Percentiles rank a stretch among this genome's conserved stretches.
Evolutionary conservation across 2,329 filamentous ascomycete species (phyloP).

Genomic region (Hysterium pulicare): DNA sequence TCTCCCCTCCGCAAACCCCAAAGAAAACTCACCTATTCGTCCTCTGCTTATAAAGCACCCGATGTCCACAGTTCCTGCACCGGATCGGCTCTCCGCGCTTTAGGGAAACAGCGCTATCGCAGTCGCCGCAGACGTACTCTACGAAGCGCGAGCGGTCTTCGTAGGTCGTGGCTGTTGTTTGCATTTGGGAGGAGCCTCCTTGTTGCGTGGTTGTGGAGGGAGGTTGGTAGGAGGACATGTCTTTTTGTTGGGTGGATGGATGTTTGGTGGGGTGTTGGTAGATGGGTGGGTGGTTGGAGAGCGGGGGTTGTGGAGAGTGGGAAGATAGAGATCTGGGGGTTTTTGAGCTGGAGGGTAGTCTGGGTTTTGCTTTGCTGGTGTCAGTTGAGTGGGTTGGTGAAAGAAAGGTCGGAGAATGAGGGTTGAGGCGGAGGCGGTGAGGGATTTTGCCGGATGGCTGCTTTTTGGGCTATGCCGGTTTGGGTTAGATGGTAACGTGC

Average conservation of each 20-base stretch:
- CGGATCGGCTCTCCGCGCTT: conserved; percentile 77
- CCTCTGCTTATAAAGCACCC: conserved; percentile 95
- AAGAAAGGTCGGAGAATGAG: too few relatives aligned
- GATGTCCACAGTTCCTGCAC: conserved; percentile 90
- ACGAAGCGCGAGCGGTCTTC: conserved; percentile 46
- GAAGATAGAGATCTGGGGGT: too few relatives aligned
- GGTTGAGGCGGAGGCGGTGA: too few relatives aligned
- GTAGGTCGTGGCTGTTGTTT: conserved; percentile 60
- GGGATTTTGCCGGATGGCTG: too few relatives aligned
- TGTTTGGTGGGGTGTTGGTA: not conserved
- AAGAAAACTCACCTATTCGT: conserved; percentile 76
- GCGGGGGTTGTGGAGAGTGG: not conserved
- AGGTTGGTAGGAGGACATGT: conserved; percentile 12
- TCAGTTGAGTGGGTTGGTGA: too few relatives aligned
- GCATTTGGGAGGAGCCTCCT: conserved; percentile 18
- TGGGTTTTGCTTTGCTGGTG: too few relatives aligned
- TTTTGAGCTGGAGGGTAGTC: too few relatives aligned
- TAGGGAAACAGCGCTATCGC: conserved; percentile 71
- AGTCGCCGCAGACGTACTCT: conserved; percentile 70
- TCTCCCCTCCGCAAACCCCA: conserved; percentile 2
- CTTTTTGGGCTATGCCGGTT: too few relatives aligned
- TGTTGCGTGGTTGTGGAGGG: conserved; percentile 4
- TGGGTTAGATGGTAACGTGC: too few relatives aligned
- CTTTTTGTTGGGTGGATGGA: not conserved
- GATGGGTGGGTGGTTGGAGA: not conserved